Base-by-base conservation (phyloP, 371 early-diverging fungal species). In the Capillidium heterosporum region DNA sequence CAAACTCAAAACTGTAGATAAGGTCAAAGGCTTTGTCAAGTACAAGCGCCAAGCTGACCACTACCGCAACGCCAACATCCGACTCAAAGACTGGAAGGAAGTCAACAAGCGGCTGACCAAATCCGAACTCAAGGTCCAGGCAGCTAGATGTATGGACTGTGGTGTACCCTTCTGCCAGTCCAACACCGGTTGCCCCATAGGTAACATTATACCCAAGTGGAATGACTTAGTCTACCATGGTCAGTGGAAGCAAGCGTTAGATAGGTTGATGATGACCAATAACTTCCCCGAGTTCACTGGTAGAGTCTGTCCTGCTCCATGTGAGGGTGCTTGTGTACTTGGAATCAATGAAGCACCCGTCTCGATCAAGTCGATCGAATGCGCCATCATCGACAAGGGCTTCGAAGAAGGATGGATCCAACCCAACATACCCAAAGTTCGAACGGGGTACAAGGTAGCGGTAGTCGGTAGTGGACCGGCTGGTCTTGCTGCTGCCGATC, bases 151-250 rank as follows among this genome's bases (percentile, higher is more conserved):
- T 75, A 95, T 96, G 87, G 94, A 89, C 63, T 92, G 95, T 66
- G 96, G 96, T 70, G 82, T 93, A 21, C 95, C 96, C 26, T 93
- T 92, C 80, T 95, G 96, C 67, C 95, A 95, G 74, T 86, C 88
- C 10, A 87, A 92, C 63, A 80, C 84, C 40, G 96, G 96, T 23
- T 95, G 96, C 66, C 96, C 96, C 23, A 91, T 96, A 49, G 86
- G 88, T 56, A 96, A 96, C 74, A 83, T 93, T 58, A 95, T 96
- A 60, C 97, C 97, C 61, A 91, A 91, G 74, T 96, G 95, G 94
- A 96, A 96, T 65, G 93, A 96, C 43, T 74, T 95, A 13, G 86
- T 96, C 31, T 92, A 80, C 77, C 80, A 84, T 67, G 78, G 90
- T 65, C 84, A 92, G 65, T 96, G 95, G 95, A 76, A 79, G 65